These are phyloP conservation scores for Didymosphaeria variabile DNA, from an alignment of 2,329 filamentous ascomycete species.

Conservation along the genomic window DNA sequence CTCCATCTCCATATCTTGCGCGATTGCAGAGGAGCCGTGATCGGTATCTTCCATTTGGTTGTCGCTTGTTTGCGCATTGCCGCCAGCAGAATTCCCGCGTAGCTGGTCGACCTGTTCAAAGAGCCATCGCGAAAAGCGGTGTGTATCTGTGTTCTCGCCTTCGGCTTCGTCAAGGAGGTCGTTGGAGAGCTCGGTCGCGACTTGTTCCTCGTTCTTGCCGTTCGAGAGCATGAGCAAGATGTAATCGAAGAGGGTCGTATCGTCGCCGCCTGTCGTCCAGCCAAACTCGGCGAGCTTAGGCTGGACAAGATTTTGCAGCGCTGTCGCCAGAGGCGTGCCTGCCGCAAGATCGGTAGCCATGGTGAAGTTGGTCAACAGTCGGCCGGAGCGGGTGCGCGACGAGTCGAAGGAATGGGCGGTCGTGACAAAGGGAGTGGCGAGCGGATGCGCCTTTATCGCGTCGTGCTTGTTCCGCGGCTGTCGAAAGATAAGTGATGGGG, in stretches of 20 bases:
- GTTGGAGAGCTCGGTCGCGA: slow-evolving; percentile 84
- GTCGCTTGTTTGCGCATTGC: slow-evolving; percentile 36
- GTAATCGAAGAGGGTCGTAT: slow-evolving; percentile 90
- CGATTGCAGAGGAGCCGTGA: slow-evolving; percentile 45
- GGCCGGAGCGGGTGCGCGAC: slow-evolving; percentile 22
- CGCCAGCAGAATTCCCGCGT: slow-evolving; percentile 67
- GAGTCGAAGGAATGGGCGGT: slow-evolving; percentile 25
- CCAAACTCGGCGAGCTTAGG: slow-evolving; percentile 92
- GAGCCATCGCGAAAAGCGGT: slow-evolving; percentile 90
- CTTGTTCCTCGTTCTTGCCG: slow-evolving; percentile 89
- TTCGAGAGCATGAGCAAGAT: slow-evolving; percentile 97
- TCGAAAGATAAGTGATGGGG: slow-evolving; percentile 21
- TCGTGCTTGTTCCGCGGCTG: slow-evolving; percentile 25
- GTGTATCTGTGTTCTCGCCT: slow-evolving; percentile 80
- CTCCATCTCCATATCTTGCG: slow-evolving; percentile 76
- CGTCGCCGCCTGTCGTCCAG: slow-evolving; percentile 83
- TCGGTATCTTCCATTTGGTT: slow-evolving; percentile 35
- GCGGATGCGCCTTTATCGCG: slow-evolving; percentile 31
- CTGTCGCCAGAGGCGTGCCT: slow-evolving; percentile 84
- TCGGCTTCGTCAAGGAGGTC: slow-evolving; percentile 82
- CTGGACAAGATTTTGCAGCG: slow-evolving; percentile 83
- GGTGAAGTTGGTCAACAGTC: slow-evolving; percentile 21
- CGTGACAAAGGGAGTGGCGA: slow-evolving; percentile 33
- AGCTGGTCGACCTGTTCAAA: slow-evolving; percentile 82
- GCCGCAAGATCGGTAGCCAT: slow-evolving; percentile 83